Conservation (phyloP, 2,329 filamentous ascomycete genomes). For the Colletotrichum gloeosporioides region DNA sequence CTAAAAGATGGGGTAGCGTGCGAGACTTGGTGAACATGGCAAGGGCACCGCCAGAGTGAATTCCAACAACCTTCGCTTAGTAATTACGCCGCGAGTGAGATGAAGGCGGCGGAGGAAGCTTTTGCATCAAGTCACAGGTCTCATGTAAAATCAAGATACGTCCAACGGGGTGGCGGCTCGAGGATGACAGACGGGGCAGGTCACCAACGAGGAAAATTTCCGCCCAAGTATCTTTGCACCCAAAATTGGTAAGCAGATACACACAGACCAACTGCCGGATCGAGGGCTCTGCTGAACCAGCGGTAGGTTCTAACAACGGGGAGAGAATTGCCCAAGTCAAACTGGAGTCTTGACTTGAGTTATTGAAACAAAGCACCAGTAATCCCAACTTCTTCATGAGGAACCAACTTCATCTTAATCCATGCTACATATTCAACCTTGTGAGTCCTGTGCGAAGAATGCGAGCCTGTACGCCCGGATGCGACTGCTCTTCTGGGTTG, state of each 20-base stretch:
- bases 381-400: neutral
- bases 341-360: neutral
- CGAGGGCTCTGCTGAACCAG: neutral
- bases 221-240: conserved; percentile 12
- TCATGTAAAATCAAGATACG: conserved; percentile 1
- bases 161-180: neutral
- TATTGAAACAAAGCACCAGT: accelerated
- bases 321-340: neutral
- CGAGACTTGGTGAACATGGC: neutral
- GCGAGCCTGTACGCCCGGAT: neutral
- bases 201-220: conserved; percentile 18
- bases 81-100: neutral
- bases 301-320: neutral
- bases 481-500: conserved; percentile 3
- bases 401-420: neutral
- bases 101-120: neutral
- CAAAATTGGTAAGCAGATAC: conserved; percentile 21
- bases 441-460: neutral
- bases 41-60: neutral
- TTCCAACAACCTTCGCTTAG: neutral
- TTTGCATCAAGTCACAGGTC: neutral
- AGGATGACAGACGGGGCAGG: neutral
- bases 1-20: neutral
- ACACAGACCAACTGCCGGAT: conserved; percentile 8
- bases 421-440: neutral